Evolutionary conservation across 139 green algal species (phyloP).

Genomic region (Coelastrella sp.): DNA sequence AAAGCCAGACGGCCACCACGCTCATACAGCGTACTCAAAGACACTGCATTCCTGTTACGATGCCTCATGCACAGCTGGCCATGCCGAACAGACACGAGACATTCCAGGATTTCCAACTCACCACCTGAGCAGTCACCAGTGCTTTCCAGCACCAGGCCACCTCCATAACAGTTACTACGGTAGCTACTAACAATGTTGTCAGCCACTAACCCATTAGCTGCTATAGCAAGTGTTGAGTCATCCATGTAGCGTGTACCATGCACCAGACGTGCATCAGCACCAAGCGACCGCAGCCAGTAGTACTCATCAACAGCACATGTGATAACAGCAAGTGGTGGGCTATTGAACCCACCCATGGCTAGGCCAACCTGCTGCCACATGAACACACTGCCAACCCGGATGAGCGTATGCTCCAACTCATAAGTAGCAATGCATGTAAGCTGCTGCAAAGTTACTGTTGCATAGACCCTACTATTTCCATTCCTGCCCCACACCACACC

Average conservation of each 20-base stretch:
- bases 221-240: background rate
- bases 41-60: background rate
- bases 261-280: constrained; percentile 1
- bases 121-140: background rate
- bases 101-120: background rate
- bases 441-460: too few relatives aligned
- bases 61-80: background rate
- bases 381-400: background rate
- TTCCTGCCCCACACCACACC: too few relatives aligned
- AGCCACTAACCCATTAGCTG: background rate
- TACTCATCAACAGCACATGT: constrained; percentile 38
- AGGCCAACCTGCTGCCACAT: constrained; percentile 26
- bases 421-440: background rate
- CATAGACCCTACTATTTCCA: too few relatives aligned
- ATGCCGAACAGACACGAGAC: background rate
- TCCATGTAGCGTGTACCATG: constrained; percentile 10
- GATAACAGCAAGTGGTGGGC: background rate
- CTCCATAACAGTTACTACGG: background rate
- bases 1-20: background rate
- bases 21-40: background rate
- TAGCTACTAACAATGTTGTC: background rate
- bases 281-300: constrained; percentile 1
- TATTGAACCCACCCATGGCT: constrained; percentile 23
- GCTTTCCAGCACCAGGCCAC: background rate
- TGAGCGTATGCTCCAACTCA: background rate